Evolutionary conservation across 805 yeast genomes (phyloP), one percentile per base, ranked within the genome.

Genomic region (Nakazawaea holstii): DNA sequence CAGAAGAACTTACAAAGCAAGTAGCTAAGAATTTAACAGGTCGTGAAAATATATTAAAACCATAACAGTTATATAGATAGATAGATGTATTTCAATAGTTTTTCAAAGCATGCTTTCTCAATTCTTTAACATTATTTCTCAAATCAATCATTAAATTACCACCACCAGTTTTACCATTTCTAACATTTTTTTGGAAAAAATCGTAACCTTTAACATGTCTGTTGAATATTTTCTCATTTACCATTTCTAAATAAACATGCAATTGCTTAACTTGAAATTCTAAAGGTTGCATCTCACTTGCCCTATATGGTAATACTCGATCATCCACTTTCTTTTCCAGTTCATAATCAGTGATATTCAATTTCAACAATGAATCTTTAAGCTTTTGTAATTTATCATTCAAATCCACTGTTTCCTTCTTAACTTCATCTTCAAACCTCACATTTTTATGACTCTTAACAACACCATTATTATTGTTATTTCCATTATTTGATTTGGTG

Each of bases 281-380:
- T 54, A 54, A 59, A 41, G 62, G 69, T 50, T 49, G 69, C 73
- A 55, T 71, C 56, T 65, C 69, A 43, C 64, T 59, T 8, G 52
- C 49, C 11, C 45, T 48, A 39, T 28, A 45, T 31, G 43, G 27
- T 14, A 40, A 10, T 24, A 26, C 14, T 14, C 15, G 26, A 10
- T 32, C 31, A 24, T 39, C 39, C 10, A 11, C 33, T 11, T 8
- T 15, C 15, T 35, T 26, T 28, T 35, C 43, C 11, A 7, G 20
- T 17, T 41, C 38, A 28, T 41, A 47, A 35, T 29, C 15, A 14
- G 30, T 42, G 10, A 46, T 24, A 8, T 29, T 20, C 30, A 46
- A 40, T 35, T 31, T 46, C 33, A 41, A 38, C 8, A 46, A 29
- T 11, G 35, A 13, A 2, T 36, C 36, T n/a, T 27, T 7, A 7